Conservation (phyloP, 2,329 filamentous ascomycete genomes). For the Ceratocystis variospora region DNA sequence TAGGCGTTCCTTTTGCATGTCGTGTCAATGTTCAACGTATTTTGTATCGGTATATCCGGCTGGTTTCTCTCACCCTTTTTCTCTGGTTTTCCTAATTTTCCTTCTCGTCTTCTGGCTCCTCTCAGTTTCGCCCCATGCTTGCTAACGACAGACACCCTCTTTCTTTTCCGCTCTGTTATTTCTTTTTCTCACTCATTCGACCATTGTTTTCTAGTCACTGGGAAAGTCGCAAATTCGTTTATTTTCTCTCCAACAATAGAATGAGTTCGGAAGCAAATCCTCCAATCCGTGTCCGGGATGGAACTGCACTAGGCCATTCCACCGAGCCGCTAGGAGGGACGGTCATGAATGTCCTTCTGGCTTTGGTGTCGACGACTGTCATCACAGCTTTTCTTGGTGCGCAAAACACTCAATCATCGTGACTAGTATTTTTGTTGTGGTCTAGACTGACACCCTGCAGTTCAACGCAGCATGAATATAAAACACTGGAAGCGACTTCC, state of each 20-base stretch:
- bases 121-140: neutral
- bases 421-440: neutral
- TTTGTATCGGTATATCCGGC: neutral
- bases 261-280: neutral
- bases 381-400: conserved; percentile 29
- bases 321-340: conserved; percentile 26
- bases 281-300: neutral
- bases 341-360: conserved; percentile 27
- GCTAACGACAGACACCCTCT: too few species aligned
- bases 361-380: conserved; percentile 26
- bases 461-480: conserved; percentile 18
- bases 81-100: neutral
- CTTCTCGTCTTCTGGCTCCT: neutral
- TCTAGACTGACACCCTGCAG: neutral
- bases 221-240: neutral
- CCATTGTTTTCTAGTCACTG: neutral
- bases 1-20: neutral
- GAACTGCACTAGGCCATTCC: conserved; percentile 4
- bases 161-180: neutral
- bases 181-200: neutral
- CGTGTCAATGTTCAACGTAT: neutral
- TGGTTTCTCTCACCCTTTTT: neutral
- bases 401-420: conserved; percentile 14
- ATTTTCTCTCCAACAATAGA: neutral
- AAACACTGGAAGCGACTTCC: conserved; percentile 25